Evolutionary conservation across 257 asterid genomes (phyloP).

Genomic region (Petrea volubilis): DNA sequence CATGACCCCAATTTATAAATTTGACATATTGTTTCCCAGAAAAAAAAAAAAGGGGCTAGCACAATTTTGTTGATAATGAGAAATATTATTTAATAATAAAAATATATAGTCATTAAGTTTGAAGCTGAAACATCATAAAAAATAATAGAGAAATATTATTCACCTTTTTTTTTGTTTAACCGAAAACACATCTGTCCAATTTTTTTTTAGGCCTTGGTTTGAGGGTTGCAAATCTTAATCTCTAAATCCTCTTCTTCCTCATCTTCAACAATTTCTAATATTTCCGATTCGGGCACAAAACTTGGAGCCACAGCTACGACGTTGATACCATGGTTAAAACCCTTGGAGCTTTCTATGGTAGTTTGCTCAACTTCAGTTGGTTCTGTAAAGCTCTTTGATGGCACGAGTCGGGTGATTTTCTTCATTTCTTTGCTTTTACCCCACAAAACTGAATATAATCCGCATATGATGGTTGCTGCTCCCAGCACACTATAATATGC

Average conservation of each 20-base stretch:
- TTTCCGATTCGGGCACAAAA: constrained; percentile 15
- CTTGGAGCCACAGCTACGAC: constrained; percentile 33
- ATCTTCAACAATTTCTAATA: not conserved
- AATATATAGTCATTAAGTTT: no score
- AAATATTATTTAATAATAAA: no score
- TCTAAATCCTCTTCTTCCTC: constrained; percentile 33
- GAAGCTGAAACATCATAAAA: no score
- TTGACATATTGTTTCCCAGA: no score
- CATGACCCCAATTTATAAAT: no score
- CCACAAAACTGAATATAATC: constrained; percentile 67
- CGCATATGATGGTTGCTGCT: constrained; percentile 45
- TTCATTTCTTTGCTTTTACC: constrained; percentile 62
- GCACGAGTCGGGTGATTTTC: constrained; percentile 32
- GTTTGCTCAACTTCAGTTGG: constrained; percentile 3
- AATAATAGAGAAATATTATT: no score
- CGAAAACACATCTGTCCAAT: no score
- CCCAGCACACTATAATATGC: constrained; percentile 53
- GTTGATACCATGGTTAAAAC: not conserved
- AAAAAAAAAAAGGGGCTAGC: no score
- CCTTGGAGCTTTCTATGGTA: constrained; percentile 12
- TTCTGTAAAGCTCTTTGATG: constrained; percentile 18
- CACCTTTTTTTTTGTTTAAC: no score
- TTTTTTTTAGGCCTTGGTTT: not conserved
- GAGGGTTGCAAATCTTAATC: constrained; percentile 6
- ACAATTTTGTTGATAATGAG: no score